Evolutionary conservation across 768 basidiomycete species (phyloP), one percentile per base, ranked within the genome.

Genomic region (Rhodotorula taiwanensis): DNA sequence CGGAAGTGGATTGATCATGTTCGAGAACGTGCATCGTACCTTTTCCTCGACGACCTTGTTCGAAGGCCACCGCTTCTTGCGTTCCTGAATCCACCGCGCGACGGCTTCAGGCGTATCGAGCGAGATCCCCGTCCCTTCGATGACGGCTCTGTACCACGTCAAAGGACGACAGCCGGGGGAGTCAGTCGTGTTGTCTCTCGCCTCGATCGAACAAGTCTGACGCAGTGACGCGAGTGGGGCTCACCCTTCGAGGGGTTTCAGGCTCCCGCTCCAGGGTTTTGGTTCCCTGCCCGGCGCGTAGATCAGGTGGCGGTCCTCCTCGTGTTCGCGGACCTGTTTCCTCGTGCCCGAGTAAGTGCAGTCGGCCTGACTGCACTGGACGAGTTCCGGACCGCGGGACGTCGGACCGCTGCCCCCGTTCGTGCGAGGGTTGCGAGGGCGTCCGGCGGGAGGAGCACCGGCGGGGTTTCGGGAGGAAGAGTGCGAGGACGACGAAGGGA

Each of bases 21-120:
- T n/a, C n/a, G n/a, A n/a, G n/a, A n/a, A n/a, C n/a, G n/a, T n/a
- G n/a, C n/a, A n/a, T n/a, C n/a, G n/a, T 8, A 77, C 77, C 72
- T 93, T 95, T 49, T 94, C 89, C 61, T 82, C 83, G 3, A 89
- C 80, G 30, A 83, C 82, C 52, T 79, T 72, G 34, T 81, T 74
- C 23, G 84, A 87, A 16, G 94, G 94, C 80, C 87, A 98, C 21
- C 87, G 83, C 70, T 83, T 84, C 76, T 84, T 92, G 45, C 94
- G 84, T 72, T 97, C 93, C 20, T 82, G 84, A 52, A 94, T 82
- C 94, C 94, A 98, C 36, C 82, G 83, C 27, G 82, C 83, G 61
- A 97, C 77, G 13, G 85, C 83, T 71, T 91, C 91, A 13, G 86
- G 88, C 1, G 87, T 85, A 71, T 94, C 83, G 23, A 98, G 80